A percentile compares a stretch with the other conserved stretches of the same genome.
Conservation (phyloP, 2,329 filamentous ascomycete species). For the Xylariaceae sp. region DNA sequence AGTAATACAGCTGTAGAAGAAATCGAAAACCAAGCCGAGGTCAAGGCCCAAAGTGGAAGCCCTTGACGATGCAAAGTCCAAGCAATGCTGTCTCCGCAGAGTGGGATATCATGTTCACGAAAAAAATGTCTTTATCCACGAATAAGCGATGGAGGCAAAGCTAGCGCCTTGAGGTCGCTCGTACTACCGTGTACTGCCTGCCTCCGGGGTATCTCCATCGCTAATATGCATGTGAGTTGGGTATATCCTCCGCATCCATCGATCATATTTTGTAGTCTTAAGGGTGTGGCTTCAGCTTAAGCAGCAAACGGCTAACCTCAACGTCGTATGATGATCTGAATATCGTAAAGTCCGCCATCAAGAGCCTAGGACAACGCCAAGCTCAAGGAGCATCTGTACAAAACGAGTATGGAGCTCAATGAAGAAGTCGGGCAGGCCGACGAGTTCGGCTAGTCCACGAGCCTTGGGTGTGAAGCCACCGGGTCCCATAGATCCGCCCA, state of each 20-base stretch:
- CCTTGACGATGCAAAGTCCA: not conserved
- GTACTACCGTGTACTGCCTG: not conserved
- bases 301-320: not conserved
- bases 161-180: not conserved
- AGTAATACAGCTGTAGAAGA: not conserved
- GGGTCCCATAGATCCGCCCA: conserved; percentile 61
- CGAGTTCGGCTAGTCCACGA: conserved; percentile 68
- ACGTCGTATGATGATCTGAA: not conserved
- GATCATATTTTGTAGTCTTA: not conserved
- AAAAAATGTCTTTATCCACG: not conserved
- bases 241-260: conserved; percentile 22
- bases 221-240: not conserved
- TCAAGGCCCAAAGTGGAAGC: not conserved
- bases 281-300: not conserved
- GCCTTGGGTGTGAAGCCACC: conserved; percentile 63
- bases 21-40: not conserved
- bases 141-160: not conserved
- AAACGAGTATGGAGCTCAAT: conserved; percentile 70
- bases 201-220: conserved; percentile 6
- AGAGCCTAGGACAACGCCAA: conserved; percentile 60
- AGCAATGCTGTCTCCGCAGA: not conserved
- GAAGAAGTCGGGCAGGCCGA: conserved; percentile 72
- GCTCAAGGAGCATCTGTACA: conserved; percentile 66
- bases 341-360: conserved; percentile 37
- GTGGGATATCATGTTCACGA: not conserved